Base-by-base conservation (phyloP, 176 grass and related monocot species). In the Oryza punctata region DNA sequence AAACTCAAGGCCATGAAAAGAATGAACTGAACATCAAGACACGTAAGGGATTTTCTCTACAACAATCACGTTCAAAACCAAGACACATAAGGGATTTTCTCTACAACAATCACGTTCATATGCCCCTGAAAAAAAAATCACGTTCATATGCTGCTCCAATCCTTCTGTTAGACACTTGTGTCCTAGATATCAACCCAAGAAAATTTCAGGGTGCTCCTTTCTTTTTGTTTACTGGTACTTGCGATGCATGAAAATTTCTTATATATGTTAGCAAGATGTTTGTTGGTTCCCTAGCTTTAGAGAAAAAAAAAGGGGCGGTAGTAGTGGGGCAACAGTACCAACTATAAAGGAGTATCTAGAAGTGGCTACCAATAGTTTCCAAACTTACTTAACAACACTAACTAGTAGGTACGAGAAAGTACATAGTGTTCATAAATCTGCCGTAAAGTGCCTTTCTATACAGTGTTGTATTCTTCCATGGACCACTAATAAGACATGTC, bases 391-490 rank as follows among this genome's bases (percentile, higher is more conserved):
- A 63, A 63, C 18, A 73, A 73, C 33, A 4, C 29, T 6, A 21
- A 49, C 46, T 49, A 49, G 46, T 15, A 49, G 46, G 28, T n/a
- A n/a, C n/a, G n/a, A n/a, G n/a, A n/a, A n/a, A 25, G 61, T 75
- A 26, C 21, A 76, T 59, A 11, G 10, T 33, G 21, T 69, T 84
- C 1, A 40, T 54, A 23, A 67, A 44, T 75, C 63, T 23, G 49
- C 82, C 47, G 26, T 45, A 85, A 85, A 76, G 73, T 29, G 41
- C 64, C 73, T 59, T 84, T 65, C 10, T 6, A 16, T 35, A 35
- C 15, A 29, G 9, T 44, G 16, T 14, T 44, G 45, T 70, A 21
- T 60, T 69, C 3, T 59, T 14, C 44, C 13, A 45, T 77, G 73
- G 64, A 70, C 33, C 4, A 70, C 73, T 69, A 11, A 18, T 69